Evolutionary conservation across 805 yeast genomes (phyloP).

Genomic region (Zygoascus tannicola): DNA sequence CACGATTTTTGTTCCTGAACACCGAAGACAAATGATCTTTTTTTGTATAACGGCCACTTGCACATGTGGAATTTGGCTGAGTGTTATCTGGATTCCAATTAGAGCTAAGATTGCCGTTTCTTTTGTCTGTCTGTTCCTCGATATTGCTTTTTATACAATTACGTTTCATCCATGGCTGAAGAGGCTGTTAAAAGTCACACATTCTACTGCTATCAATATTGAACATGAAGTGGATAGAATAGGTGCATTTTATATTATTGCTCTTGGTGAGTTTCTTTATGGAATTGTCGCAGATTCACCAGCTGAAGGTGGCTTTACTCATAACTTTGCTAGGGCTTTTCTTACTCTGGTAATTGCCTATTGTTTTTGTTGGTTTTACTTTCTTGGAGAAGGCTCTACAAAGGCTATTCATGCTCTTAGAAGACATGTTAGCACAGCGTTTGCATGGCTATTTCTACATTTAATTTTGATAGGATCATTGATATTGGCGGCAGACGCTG

Average conservation of each 20-base stretch:
- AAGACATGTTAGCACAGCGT: conserved; percentile 38
- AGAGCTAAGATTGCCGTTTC: conserved; percentile 40
- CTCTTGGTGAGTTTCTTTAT: conserved; percentile 55
- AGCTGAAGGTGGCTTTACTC: conserved; percentile 38
- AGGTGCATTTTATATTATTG: conserved; percentile 51
- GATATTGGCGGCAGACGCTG: conserved; percentile 48
- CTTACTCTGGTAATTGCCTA: conserved; percentile 42
- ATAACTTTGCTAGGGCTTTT: conserved; percentile 40
- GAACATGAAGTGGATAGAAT: conserved; percentile 59
- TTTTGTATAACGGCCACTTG: conserved; percentile 29
- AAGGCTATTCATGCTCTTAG: conserved; percentile 48
- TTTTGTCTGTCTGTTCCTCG: conserved; percentile 34
- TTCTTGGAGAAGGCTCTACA: conserved; percentile 41
- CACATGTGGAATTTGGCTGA: conserved; percentile 40
- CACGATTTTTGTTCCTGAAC: conserved; percentile 37
- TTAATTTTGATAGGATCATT: conserved; percentile 43
- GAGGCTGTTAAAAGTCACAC: conserved; percentile 33
- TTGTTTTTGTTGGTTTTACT: conserved; percentile 43
- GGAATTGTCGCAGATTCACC: conserved; percentile 43
- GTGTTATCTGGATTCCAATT: conserved; percentile 41
- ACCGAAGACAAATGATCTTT: conserved; percentile 39
- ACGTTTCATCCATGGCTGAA: conserved; percentile 43
- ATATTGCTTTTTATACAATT: conserved; percentile 31
- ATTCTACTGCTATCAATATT: conserved; percentile 52
- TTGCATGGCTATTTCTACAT: conserved; percentile 39